Conservation (phyloP, 768 basidiomycete species). For the Tricholoma furcatifolium region DNA sequence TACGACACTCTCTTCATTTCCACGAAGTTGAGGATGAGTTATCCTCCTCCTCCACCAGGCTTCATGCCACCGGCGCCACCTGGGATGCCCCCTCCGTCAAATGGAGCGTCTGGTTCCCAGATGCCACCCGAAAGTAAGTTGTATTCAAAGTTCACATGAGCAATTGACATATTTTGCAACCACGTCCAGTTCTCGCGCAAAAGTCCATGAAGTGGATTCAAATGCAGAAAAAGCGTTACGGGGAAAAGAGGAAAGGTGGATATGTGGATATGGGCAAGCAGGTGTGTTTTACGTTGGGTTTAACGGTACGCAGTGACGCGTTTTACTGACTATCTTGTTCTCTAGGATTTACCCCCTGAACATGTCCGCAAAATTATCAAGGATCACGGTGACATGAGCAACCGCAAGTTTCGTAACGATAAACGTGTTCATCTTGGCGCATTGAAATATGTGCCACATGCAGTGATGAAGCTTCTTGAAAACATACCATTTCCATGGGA, state of each 20-base stretch:
- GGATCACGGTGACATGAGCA: constrained; percentile 99
- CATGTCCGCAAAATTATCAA: constrained; percentile 99
- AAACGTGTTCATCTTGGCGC: constrained; percentile 99
- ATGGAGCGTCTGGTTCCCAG: constrained; percentile 39
- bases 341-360: constrained; percentile 90
- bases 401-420: constrained; percentile 98
- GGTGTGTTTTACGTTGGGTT: constrained; percentile 38
- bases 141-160: constrained; percentile 14
- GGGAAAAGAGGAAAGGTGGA: constrained; percentile 86
- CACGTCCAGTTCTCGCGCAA: constrained; percentile 63
- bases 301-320: constrained; percentile 4
- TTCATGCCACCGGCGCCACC: constrained; percentile 50
- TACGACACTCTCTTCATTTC: constrained; percentile 35
- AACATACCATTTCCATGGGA: constrained; percentile 99
- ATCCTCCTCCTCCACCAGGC: constrained; percentile 56
- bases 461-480: constrained; percentile 98
- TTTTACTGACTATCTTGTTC: constrained; percentile 17
- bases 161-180: constrained; percentile 16
- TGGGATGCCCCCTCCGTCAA: constrained; percentile 45
- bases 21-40: constrained; percentile 45
- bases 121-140: constrained; percentile 46
- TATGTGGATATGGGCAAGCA: constrained; percentile 93
- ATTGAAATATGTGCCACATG: constrained; percentile 97
- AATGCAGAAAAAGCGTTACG: constrained; percentile 91
- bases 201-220: constrained; percentile 97